Conservation (phyloP, 2,329 filamentous ascomycete species). For the Phyllosticta citriasiana region DNA sequence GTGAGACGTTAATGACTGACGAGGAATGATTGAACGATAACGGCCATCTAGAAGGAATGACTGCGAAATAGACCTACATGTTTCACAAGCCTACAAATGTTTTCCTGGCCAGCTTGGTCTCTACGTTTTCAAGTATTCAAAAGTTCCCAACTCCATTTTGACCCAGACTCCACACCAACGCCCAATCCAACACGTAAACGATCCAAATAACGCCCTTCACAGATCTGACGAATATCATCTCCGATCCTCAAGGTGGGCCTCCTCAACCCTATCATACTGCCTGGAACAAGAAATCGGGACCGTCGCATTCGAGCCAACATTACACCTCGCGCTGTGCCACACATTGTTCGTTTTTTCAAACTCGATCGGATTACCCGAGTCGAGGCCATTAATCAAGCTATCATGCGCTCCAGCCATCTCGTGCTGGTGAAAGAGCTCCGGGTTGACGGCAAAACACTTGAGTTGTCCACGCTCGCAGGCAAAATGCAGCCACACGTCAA, state of each 20-base stretch:
- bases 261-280: background rate
- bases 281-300: background rate
- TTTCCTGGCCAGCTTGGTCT: background rate
- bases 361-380: background rate
- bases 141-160: background rate
- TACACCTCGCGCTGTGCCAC: conserved; percentile 11
- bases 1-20: background rate
- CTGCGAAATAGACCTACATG: background rate
- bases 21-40: background rate
- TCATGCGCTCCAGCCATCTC: conserved; percentile 7
- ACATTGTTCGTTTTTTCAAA: conserved; percentile 7
- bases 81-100: background rate
- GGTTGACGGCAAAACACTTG: conserved; percentile 9
- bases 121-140: background rate
- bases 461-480: background rate
- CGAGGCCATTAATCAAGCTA: conserved; percentile 8
- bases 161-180: background rate
- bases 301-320: background rate
- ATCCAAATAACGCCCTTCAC: background rate
- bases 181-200: background rate
- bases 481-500: conserved; percentile 11
- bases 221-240: background rate
- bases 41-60: background rate
- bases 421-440: conserved; percentile 12
- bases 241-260: background rate